Evolutionary conservation across 805 yeast species (phyloP), one percentile per base, ranked within the genome.

Genomic region (Zygoascus flipseniorum): DNA sequence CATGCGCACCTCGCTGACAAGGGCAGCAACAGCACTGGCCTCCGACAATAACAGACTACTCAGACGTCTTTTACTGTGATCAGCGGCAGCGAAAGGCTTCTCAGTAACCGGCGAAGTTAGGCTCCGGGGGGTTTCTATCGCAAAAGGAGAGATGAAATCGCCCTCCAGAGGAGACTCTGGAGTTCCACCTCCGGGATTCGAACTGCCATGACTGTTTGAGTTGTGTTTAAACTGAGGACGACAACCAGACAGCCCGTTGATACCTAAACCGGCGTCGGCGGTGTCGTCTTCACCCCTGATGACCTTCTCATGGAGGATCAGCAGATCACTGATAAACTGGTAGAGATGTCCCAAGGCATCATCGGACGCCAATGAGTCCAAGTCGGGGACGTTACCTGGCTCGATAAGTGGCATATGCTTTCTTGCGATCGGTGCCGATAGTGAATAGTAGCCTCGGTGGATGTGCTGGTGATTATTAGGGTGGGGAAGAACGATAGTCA

Each of bases 321-420:
- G 51, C 13, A 64, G 56, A 18, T 49, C 47, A 23, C 46, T 53
- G 8, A 65, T 53, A 43, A 62, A 52, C 18, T 57, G 56, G 11
- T 59, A 42, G 11, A 65, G 59, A 43, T 57, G 56, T 8, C 31
- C 56, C 44, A 64, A 56, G 3, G 69, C 67, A 47, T 57, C 54
- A 11, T 52, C 52, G n/a, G 60, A 57, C 8, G 59, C 47, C 43
- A 59, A 42, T 6, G 35, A 18, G n/a, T 5, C 39, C 31, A 56
- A 39, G 19, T 43, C 52, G 8, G 57, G 57, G 13, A 54, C 19
- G 14, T 20, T 19, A 9, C 23, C 52, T 14, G 49, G 49, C 8
- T 46, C 49, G 13, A 6, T 42, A 16, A 42, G 26, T 10, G 44
- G 13, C 44, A 42, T 42, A 19, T 13, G 16, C 39, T 35, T 35